Base-by-base conservation (phyloP, 441 rosid genomes). In the Kokia cookei region DNA sequence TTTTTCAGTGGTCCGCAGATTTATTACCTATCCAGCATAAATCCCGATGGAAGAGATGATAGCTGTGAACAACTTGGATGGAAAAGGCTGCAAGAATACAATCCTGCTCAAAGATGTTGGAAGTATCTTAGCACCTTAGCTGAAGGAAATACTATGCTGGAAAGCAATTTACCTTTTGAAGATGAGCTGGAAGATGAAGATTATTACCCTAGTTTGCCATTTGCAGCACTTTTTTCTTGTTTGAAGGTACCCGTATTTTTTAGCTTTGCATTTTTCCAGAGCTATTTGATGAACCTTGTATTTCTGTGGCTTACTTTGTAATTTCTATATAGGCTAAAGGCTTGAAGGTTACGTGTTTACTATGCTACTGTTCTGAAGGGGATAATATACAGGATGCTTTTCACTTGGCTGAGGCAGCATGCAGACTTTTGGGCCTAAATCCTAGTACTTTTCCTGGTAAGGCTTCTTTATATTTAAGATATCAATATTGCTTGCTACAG, bases 361-460 rank as follows among this genome's bases (percentile, higher is more conserved):
- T 95, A 60, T 90, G 94, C 80, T 90, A 95, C 85, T 95, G 99
- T 83, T 91, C 97, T 0, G 98, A 95, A 86, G 99, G 98, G 72
- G 97, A 95, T 83, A 95, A 93, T 84, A 88, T 85, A 71, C 79
- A 89, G 43, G 98, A 93, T 83, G 93, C 94, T 51, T 84, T 89
- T 80, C 83, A 86, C 78, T 76, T 95, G 76, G 97, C 94, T 57
- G 93, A 88, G 77, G 95, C 95, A 62, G 84, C 89, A 9, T 78
- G 83, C 82, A 87, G 85, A 78, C 83, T 91, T 66, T 75, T 73
- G 69, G 85, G 82, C 68, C 62, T 85, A 74, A 85, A 67, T 79
- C 78, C 85, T 24, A 75, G 75, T 60, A 82, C 79, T 48, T 76
- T 82, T 72, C 82, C 70, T 2, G 90, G 99, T 91, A 79, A 82